Evolutionary conservation across 2,329 filamentous ascomycete species (phyloP), one percentile per base, ranked within the genome.

Genomic region (Parasarocladium wereldwijsianum): DNA sequence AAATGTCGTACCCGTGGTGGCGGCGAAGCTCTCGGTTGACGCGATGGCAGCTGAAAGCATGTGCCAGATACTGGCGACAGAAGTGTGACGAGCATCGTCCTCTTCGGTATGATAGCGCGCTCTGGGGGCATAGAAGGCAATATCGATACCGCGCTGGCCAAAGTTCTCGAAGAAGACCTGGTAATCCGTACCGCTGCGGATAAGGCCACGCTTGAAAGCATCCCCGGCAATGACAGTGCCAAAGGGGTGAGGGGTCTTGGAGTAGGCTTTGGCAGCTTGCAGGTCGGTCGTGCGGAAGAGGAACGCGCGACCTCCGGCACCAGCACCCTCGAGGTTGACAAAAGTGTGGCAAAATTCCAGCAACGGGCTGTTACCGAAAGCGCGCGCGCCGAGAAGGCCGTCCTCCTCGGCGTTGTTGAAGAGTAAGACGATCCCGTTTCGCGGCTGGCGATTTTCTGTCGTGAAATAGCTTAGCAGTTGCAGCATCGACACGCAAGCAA

Each of bases 391-490:
- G 39, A 92, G 82, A 8, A 96, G 60, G 20, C 76, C 90, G 44
- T 96, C 87, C 49, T 98, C 90, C 47, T 98, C 90, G 20, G 81
- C 87, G 45, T 96, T 94, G 62, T 98, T 98, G 47, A 96, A 67
- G 17, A 96, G 64, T 8, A 84, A 66, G 10, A 96, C 70, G 24
- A 98, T 66, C 2, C 86, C 87, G 40, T 77, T 72, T 44, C 73
- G 76, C 2, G 86, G 86, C 45, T 73, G 73, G 38, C 81, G 72
- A 17, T 66, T 74, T 0, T 69, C 57, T 3, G 66, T 66, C 2
- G 83, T 85, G 48, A 93, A 94, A 53, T 93, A 83, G 37, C 76
- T 81, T 36, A 96, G 66, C 28, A 96, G 60, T 50, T 94, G 85
- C 27, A 96, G 64, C 24, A 87, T 61, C 1, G 79, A 79, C n/a